Evolutionary conservation across 257 asterid species (phyloP), one percentile per base, ranked within the genome.

Genomic region (Solanum dulcamara): DNA sequence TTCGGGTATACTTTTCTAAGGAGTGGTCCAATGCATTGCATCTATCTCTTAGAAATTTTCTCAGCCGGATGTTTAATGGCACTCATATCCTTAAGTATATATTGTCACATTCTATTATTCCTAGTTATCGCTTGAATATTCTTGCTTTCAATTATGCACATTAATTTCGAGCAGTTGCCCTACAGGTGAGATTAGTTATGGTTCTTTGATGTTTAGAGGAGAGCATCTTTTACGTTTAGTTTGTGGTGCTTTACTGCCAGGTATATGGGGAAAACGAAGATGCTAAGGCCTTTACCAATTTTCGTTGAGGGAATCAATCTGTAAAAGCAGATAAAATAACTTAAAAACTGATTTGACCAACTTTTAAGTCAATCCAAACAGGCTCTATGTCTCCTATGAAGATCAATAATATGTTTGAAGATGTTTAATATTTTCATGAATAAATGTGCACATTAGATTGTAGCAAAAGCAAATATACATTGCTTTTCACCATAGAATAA

Each of bases 11-110:
- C 90, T 96, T 95, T 51, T 88, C 98, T 8, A 94, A 94, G 87
- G 98, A 94, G 87, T 96, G 99, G 99, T 91, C 89, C 85, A 94
- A 94, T 60, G 81, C 94, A 30, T 87, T 96, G 87, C 97, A 93
- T 86, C 93, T 95, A 42, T 91, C 95, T 53, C 20, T 91, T 83
- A 88, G 96, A 93, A 96, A 96, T 89, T 95, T 96, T 89, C 87
- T 96, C 88, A 95, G 98, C 88, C 92, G 86, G 90, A 91, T 96
- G 89, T 91, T 96, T 90, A 88, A 92, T 81, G 97, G 93, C 53
- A 90, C 94, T 92, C 98, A 96, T 96, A 96, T 96, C 99, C 99
- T 95, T 90, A 59, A 13, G 42, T 86, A 79, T 62, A 77, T 86
- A 85, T 83, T 87, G 38, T 85, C 68, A 38, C 71, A 33, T 66